phyloP scores from a whole-genome alignment of 1,284 basidiomycete genomes.

The Leccinum solheimii region DNA sequence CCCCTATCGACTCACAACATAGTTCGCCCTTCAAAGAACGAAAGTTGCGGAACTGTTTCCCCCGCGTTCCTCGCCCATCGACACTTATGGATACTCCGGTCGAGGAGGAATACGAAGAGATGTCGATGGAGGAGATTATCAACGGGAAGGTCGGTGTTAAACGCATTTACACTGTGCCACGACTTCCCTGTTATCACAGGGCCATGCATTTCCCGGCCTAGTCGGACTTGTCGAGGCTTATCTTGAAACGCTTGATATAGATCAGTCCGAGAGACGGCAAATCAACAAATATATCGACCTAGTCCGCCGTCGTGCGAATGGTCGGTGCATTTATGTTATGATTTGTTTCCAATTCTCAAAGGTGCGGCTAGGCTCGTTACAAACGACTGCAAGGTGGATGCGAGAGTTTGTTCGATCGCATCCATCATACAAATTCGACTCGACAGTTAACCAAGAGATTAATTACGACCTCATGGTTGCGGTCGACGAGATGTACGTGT shows the following conservation, averaged over 20 bases:
- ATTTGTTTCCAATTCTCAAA: conserved; percentile 6
- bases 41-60: conserved; percentile 71
- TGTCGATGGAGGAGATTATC: conserved; percentile 92
- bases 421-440: conserved; percentile 89
- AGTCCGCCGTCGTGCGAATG: conserved; percentile 77
- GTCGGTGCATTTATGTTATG: conserved; percentile 42
- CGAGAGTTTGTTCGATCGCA: conserved; percentile 89
- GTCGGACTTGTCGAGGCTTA: conserved; percentile 85
- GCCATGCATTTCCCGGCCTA: conserved; percentile 78
- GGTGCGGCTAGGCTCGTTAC: conserved; percentile 61
- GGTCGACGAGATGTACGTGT: conserved; percentile 86
- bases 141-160: conserved; percentile 72
- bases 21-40: conserved; percentile 53
- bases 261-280: conserved; percentile 59
- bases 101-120: conserved; percentile 89
- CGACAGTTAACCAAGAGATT: conserved; percentile 86
- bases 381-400: conserved; percentile 93
- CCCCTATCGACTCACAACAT: conserved; percentile 43
- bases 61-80: conserved; percentile 52
- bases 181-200: conserved; percentile 39
- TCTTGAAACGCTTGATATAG: conserved; percentile 85
- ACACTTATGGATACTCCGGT: conserved; percentile 45
- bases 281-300: conserved; percentile 82
- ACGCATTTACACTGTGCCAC: conserved; percentile 5
- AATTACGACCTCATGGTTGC: conserved; percentile 93